These are phyloP conservation scores for Blastomyces percursus DNA, from an alignment of 2,329 filamentous ascomycete genomes.

Conservation along the genomic window DNA sequence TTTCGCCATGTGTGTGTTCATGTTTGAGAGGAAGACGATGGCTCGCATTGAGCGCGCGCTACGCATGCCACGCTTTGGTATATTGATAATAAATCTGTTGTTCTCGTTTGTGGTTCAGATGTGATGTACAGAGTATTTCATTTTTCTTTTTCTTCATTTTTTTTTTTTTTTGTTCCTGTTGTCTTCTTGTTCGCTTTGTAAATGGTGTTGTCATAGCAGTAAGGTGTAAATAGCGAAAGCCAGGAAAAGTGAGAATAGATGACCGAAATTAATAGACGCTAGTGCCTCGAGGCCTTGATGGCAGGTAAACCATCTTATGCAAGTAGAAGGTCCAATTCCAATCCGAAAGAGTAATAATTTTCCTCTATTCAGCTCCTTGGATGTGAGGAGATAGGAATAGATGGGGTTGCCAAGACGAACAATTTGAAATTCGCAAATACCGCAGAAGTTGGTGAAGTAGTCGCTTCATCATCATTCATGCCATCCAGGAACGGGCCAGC, in stretches of 20 bases:
- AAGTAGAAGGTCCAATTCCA: background rate
- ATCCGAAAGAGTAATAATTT: background rate
- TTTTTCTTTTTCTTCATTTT: background rate
- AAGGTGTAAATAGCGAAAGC: background rate
- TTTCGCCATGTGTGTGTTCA: background rate
- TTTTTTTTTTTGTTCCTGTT: background rate
- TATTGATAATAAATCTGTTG: background rate
- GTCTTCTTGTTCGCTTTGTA: background rate
- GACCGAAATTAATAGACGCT: background rate
- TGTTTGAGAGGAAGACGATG: background rate
- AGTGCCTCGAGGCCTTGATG: background rate
- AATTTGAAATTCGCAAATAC: too few relatives aligned
- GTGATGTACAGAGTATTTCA: background rate
- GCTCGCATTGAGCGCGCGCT: background rate
- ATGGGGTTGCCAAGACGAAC: background rate
- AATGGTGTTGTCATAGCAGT: background rate
- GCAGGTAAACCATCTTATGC: background rate
- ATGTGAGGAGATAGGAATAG: background rate
- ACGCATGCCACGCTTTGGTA: background rate
- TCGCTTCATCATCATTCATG: slow-evolving; percentile 6
- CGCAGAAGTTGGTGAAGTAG: background rate
- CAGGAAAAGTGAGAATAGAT: background rate
- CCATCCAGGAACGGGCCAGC: slow-evolving; percentile 15
- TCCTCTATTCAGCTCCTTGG: background rate
- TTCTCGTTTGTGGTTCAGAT: background rate